Evolutionary conservation across 805 yeast species (phyloP).

Genomic region (Ogataea polymorpha): DNA sequence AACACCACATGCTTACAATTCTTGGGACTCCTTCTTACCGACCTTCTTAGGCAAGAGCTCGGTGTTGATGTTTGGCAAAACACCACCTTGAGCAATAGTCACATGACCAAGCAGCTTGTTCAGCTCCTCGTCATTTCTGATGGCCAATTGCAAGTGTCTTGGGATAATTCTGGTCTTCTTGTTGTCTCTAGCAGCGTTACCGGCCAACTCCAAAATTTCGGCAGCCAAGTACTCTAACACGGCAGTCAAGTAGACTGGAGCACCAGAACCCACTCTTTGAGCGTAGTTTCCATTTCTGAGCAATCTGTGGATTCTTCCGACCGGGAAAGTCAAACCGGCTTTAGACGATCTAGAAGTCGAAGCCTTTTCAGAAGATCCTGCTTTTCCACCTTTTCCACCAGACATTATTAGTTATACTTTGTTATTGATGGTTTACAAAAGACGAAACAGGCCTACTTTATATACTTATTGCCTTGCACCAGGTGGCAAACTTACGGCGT

Average conservation of each 20-base stretch:
- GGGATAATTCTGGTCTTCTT: constrained; percentile 98
- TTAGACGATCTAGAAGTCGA: constrained; percentile 97
- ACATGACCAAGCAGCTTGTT: constrained; percentile 91
- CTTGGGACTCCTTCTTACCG: constrained; percentile 57
- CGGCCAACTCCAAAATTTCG: constrained; percentile 96
- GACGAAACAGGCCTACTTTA: constrained; percentile 4
- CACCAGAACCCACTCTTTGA: constrained; percentile 98
- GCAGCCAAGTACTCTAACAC: constrained; percentile 97
- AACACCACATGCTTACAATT: constrained; percentile 39
- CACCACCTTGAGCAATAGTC: constrained; percentile 99
- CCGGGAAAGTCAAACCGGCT: constrained; percentile 99
- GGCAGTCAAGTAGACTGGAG: constrained; percentile 96
- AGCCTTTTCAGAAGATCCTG: constrained; percentile 91
- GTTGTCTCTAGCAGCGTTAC: constrained; percentile 98
- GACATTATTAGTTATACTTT: constrained; percentile 35
- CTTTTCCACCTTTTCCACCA: constrained; percentile 88
- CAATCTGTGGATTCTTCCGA: constrained; percentile 97
- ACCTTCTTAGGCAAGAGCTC: constrained; percentile 71
- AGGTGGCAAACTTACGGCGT: constrained; percentile 3
- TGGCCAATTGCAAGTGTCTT: constrained; percentile 97
- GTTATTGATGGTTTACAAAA: constrained; percentile 1
- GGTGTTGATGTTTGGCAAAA: constrained; percentile 94
- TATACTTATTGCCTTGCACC: constrained; percentile 3
- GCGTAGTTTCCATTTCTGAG: constrained; percentile 97
- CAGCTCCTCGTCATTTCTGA: constrained; percentile 98